These are phyloP conservation scores for Aeminium ludgeri DNA, from an alignment of 495 filamentous ascomycete genomes.

Conservation along the genomic window DNA sequence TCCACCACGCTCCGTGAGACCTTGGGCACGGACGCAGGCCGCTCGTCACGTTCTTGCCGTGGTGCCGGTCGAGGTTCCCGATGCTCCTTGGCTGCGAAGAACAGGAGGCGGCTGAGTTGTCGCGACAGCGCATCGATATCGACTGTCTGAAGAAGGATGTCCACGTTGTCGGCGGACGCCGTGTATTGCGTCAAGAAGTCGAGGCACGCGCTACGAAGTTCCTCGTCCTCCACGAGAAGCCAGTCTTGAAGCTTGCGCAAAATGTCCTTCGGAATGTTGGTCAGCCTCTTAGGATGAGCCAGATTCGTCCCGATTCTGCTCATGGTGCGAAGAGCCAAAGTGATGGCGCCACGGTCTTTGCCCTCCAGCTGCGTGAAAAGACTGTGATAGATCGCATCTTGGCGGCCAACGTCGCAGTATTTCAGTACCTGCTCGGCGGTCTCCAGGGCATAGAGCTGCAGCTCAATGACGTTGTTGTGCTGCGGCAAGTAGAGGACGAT, in stretches of 20 bases:
- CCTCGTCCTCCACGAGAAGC: slow-evolving; percentile 79
- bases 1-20: slow-evolving; percentile 64
- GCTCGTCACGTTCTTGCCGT: slow-evolving; percentile 14
- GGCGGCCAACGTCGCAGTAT: slow-evolving; percentile 50
- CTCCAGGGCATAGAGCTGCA: slow-evolving; percentile 83
- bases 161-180: slow-evolving; percentile 68
- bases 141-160: slow-evolving; percentile 43
- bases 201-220: slow-evolving; percentile 66
- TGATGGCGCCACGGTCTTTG: slow-evolving; percentile 67
- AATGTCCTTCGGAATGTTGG: slow-evolving; percentile 45
- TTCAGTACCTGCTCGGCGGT: slow-evolving; percentile 82
- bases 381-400: slow-evolving; percentile 64
- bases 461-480: slow-evolving; percentile 56
- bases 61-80: slow-evolving; percentile 29
- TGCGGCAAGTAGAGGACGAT: slow-evolving; percentile 65
- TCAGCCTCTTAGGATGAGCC: slow-evolving; percentile 58
- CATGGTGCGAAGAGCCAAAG: slow-evolving; percentile 67
- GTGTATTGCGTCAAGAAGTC: slow-evolving; percentile 97
- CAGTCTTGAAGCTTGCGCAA: slow-evolving; percentile 60
- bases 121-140: slow-evolving; percentile 51
- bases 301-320: slow-evolving; percentile 76
- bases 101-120: slow-evolving; percentile 60
- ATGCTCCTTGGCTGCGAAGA: slow-evolving; percentile 39
- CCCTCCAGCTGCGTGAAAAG: slow-evolving; percentile 53
- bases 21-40: slow-evolving; percentile 35